Base-by-base conservation (phyloP, 495 filamentous ascomycete species). In the Xylaria palmicola region DNA sequence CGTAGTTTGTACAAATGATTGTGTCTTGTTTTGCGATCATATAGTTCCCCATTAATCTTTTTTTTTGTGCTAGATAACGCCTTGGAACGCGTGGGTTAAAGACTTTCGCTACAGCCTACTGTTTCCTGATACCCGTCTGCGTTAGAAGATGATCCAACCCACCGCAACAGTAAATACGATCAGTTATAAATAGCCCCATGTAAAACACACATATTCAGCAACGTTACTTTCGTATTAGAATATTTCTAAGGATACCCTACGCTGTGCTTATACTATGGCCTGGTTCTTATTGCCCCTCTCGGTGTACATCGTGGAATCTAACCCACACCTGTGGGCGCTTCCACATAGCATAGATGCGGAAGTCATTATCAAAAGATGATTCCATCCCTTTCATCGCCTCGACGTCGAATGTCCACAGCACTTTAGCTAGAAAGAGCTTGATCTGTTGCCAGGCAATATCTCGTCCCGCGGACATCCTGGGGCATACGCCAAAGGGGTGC, bases 401-500 rank as follows among this genome's bases (percentile, higher is more conserved):
- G 9, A 37, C 3, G 50, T 53, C 45, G 13, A 69, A 69, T 17
- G 65, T 62, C 67, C 67, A 69, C 10, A 69, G 61, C 32, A 67
- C 20, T 52, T 69, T 67, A 10, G 40, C 67, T 3, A 67, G 22
- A 20, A 67, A 67, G 29, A 69, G 58, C 26, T 49, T 57, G 15
- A 30, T 48, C 48, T 67, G 65, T 15, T 37, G 22, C 67, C 61
- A 64, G 39, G 67, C 67, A 40, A 69, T 65, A 29, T 64, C 67
- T 17, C 57, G 52, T 22, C 64, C 64, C 10, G 57, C 43, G 47
- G 61, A 69, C 37, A 52, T 32, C n/a, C 64, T 51, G n/a, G 67
- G 67, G 19, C 67, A 64, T 9, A 62, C 15, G 15, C 64, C 49
- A 20, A 59, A 59, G 15, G 54, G 44, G 47, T 57, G 50, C 52